Percentiles rank a stretch among this genome's conserved stretches.
phyloP scores from a whole-genome alignment of 176 grass and related monocot genomes.

The Oryza longistaminata region DNA sequence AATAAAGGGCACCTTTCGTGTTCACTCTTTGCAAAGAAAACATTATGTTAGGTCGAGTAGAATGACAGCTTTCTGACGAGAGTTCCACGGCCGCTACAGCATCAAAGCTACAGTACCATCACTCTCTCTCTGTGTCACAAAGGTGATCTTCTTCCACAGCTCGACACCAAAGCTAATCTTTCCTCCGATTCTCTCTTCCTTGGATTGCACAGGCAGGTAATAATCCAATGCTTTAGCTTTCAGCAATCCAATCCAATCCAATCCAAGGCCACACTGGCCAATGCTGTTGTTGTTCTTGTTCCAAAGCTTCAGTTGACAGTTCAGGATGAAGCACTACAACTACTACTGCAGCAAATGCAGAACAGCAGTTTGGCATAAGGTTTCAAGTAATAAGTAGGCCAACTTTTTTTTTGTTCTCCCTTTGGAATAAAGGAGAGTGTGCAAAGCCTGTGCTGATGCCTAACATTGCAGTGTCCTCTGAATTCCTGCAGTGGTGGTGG shows the following conservation, averaged over 20 bases:
- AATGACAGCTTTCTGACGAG: background rate
- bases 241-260: background rate
- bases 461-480: background rate
- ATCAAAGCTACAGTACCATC: constrained; percentile 22
- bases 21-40: background rate
- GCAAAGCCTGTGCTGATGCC: constrained; percentile 1
- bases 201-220: background rate
- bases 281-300: background rate
- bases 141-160: constrained; percentile 12
- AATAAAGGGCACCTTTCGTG: background rate
- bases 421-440: background rate
- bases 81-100: constrained; percentile 15
- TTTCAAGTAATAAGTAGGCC: background rate
- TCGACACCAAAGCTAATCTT: background rate
- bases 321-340: constrained; percentile 6
- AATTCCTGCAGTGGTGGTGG: background rate
- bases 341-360: background rate
- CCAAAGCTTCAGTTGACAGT: background rate
- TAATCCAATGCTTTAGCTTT: background rate
- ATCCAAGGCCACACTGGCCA: background rate
- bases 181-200: background rate
- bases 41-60: background rate
- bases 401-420: background rate
- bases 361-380: background rate
- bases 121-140: constrained; percentile 12